Base-by-base conservation (phyloP, 306 rosid genomes). In the Medicago arabica region DNA sequence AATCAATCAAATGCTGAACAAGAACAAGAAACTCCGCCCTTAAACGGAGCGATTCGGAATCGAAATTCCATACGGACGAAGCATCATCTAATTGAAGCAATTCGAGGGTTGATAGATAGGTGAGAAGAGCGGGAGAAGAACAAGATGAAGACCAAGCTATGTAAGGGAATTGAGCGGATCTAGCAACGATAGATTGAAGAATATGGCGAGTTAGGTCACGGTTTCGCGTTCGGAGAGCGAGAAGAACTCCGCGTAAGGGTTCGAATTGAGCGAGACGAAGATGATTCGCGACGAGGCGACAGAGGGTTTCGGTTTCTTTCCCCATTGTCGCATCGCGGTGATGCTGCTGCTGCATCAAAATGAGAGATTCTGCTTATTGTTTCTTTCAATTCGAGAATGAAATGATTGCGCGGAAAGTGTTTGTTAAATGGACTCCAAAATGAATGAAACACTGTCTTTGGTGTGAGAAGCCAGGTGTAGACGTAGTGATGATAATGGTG, bases 271-370 rank as follows among this genome's bases (percentile, higher is more conserved):
- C 96, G 2, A 94, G 88, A 80, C 75, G 82, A 54, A 94, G 96
- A 69, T 94, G 95, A 81, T 94, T 94, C 1, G 97, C 96, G 9
- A 89, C 95, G 8, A 94, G 88, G 74, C 97, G 91, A n/a, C 92
- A 79, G 28, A 94, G 95, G 57, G 90, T 86, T 83, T 94, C 88
- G 23, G 93, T 84, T 82, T 94, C 97, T 73, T 83, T 87, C 75
- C 87, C 88, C 93, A 88, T 89, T 38, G 66, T 16, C 31, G 36
- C 59, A 34, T 34, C 38, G 7, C 38, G 79, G 15, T 34, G 74
- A 34, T 34, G 38, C 16, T 14, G n/a, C 21, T 71, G 71, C 53
- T 66, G 71, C 72, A 21, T 67, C 72, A 14, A 25, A 67, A 12
- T 21, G 5, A 23, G 11, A 28, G 19, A 44, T 67, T 67, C 16